phyloP scores from a whole-genome alignment of 2,329 filamentous ascomycete species.

The Trichophyton simii region DNA sequence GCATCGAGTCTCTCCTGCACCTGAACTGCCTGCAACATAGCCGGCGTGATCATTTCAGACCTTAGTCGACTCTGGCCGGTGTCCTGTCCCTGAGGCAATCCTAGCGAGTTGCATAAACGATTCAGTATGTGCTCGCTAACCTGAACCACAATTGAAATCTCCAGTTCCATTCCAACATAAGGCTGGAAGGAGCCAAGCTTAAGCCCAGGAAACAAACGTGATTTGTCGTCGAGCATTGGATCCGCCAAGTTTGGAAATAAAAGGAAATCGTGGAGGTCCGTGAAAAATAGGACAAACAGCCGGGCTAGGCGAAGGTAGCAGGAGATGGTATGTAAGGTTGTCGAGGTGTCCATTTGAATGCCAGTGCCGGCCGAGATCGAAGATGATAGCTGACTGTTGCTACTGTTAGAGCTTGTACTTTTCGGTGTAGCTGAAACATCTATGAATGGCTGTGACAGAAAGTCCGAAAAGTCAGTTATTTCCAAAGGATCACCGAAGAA shows the following conservation, averaged over 20 bases:
- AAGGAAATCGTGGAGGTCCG: background rate
- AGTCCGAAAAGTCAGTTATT: background rate
- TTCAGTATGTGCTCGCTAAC: conserved; percentile 2
- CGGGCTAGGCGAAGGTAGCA: background rate
- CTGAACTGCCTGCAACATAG: background rate
- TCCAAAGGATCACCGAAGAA: background rate
- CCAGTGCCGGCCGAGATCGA: background rate
- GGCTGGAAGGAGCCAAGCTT: conserved; percentile 1
- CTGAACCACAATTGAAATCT: conserved; percentile 1
- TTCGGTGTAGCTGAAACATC: background rate
- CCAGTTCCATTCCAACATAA: background rate
- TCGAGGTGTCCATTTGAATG: background rate
- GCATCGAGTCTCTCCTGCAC: background rate
- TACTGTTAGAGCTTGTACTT: background rate
- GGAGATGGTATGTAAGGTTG: background rate
- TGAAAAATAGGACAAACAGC: background rate
- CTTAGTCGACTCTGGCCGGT: background rate
- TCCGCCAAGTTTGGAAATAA: background rate
- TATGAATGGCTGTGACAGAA: background rate
- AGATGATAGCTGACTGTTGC: background rate
- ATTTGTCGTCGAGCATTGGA: background rate
- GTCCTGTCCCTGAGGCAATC: background rate
- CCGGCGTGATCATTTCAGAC: background rate
- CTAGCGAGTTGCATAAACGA: background rate
- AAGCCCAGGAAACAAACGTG: background rate